Evolutionary conservation across 78 protist species (phyloP).

Genomic region (Cavenderia fasciculata): DNA sequence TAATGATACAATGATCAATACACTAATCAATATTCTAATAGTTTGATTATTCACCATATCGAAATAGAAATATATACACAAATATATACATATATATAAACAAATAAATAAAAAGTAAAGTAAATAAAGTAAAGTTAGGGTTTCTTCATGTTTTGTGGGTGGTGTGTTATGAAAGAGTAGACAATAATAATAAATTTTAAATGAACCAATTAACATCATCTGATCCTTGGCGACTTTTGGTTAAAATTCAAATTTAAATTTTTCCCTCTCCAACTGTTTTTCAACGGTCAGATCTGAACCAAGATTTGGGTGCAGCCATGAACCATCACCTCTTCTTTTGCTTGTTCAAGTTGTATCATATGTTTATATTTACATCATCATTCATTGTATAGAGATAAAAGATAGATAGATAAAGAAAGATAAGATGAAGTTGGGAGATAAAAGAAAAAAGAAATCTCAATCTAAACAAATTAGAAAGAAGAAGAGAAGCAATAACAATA

Average conservation of each 20-base stretch:
- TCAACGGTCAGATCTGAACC: no score
- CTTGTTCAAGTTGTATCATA: background rate
- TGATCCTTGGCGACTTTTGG: background rate
- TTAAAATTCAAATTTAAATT: background rate
- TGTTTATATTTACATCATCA: background rate
- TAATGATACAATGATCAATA: no score
- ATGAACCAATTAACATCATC: background rate
- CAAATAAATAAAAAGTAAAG: no score
- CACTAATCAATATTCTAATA: no score
- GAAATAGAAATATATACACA: no score
- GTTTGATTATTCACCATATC: no score
- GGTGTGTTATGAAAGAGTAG: no score
- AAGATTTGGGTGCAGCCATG: background rate
- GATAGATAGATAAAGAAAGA: background rate
- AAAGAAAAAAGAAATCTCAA: slow-evolving; percentile 47
- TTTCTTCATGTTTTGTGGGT: no score
- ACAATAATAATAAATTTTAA: no score
- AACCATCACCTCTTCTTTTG: background rate
- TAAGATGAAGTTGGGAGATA: slow-evolving; percentile 21
- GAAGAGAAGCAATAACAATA: slow-evolving; percentile 7
- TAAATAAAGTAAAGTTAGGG: no score
- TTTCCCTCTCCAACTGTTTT: background rate
- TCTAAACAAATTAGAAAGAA: slow-evolving; percentile 33
- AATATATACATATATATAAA: no score
- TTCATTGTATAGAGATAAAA: no score